Conservation (phyloP, 345 rosid species). For the Populus ilicifolia region DNA sequence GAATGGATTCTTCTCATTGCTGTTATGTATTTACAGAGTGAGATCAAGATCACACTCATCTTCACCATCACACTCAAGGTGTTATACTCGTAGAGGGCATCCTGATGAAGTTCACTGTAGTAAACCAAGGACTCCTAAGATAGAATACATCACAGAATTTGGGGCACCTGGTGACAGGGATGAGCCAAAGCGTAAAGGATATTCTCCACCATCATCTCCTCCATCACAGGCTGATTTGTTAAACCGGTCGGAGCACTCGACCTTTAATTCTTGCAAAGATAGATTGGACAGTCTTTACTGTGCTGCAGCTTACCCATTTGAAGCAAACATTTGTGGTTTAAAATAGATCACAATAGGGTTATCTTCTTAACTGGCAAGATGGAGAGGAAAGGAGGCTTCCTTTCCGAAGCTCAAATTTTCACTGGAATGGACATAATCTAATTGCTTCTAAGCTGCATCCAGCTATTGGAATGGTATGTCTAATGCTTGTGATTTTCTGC, state of each 20-base stretch:
- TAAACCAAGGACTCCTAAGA: slow-evolving; percentile 68
- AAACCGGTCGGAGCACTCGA: slow-evolving; percentile 99
- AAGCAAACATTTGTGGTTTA: slow-evolving; percentile 49
- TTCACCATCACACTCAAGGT: slow-evolving; percentile 76
- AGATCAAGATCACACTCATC: slow-evolving; percentile 77
- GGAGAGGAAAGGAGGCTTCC: slow-evolving; percentile 57
- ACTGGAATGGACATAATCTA: slow-evolving; percentile 29
- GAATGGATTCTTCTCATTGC: neutral
- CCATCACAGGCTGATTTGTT: slow-evolving; percentile 54
- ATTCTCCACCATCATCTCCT: slow-evolving; percentile 90
- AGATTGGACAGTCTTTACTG: slow-evolving; percentile 71
- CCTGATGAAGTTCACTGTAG: slow-evolving; percentile 54
- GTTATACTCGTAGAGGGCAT: slow-evolving; percentile 51
- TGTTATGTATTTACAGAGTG: slow-evolving; percentile 35
- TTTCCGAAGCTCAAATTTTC: slow-evolving; percentile 42
- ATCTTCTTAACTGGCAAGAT: slow-evolving; percentile 46
- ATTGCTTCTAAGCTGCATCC: slow-evolving; percentile 20
- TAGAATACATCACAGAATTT: slow-evolving; percentile 91
- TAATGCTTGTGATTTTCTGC: slow-evolving; percentile 56
- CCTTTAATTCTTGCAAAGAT: slow-evolving; percentile 97
- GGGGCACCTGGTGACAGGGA: slow-evolving; percentile 69
- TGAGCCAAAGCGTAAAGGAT: slow-evolving; percentile 69
- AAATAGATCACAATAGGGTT: slow-evolving; percentile 46
- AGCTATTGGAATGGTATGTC: slow-evolving; percentile 25
- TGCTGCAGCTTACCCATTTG: slow-evolving; percentile 68